Evolutionary conservation across 1,284 basidiomycete genomes (phyloP).

Genomic region (Pulchroboletus neoregius): DNA sequence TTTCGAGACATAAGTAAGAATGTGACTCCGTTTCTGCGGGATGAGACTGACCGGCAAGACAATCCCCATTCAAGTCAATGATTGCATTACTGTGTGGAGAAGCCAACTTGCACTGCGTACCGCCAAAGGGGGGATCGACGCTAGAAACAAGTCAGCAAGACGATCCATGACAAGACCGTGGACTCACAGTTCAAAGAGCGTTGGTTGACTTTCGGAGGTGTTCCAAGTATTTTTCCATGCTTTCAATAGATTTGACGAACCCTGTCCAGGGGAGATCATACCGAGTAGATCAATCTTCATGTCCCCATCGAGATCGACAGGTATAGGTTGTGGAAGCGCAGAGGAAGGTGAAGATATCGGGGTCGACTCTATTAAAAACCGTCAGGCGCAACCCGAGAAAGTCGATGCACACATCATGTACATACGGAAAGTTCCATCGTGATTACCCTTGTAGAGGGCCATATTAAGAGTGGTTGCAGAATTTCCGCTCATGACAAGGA

Average conservation of each 20-base stretch:
- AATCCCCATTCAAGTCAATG: conserved; percentile 96
- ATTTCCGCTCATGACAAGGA: conserved; percentile 79
- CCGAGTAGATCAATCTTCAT: conserved; percentile 89
- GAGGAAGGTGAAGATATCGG: conserved; percentile 62
- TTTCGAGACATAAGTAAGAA: conserved; percentile 24
- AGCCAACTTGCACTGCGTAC: conserved; percentile 67
- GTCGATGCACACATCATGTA: neutral
- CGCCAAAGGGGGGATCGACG: conserved; percentile 56
- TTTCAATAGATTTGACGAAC: conserved; percentile 43
- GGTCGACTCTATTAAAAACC: conserved; percentile 25
- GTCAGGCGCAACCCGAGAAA: conserved; percentile 27
- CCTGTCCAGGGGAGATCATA: conserved; percentile 40
- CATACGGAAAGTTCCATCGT: conserved; percentile 68
- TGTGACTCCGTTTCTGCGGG: neutral
- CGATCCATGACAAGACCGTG: neutral
- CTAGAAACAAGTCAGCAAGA: conserved; percentile 37
- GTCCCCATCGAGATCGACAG: conserved; percentile 83
- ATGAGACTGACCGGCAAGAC: conserved; percentile 69
- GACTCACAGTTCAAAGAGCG: conserved; percentile 60
- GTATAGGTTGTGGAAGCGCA: conserved; percentile 73
- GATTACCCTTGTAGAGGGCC: conserved; percentile 61
- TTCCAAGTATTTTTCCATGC: conserved; percentile 82
- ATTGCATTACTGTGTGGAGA: conserved; percentile 93
- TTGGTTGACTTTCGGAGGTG: conserved; percentile 43
- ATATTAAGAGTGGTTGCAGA: conserved; percentile 55